A percentile compares a stretch with the other conserved stretches of the same genome.
These are phyloP conservation scores for Persicaria maculosa DNA, from an alignment of 148 eudicot genomes.

Conservation along the genomic window DNA sequence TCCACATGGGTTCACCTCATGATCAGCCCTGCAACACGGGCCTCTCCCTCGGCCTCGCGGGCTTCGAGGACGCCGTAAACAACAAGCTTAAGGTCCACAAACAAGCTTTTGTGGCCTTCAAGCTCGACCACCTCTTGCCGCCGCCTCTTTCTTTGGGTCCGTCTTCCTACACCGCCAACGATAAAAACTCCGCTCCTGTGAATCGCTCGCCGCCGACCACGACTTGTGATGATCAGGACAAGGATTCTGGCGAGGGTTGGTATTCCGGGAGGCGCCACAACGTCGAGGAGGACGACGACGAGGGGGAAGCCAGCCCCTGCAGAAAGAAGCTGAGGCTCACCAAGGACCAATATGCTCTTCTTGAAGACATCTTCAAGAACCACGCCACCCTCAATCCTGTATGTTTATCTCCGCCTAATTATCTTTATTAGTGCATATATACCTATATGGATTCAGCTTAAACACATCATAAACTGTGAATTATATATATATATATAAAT, in stretches of 20 bases:
- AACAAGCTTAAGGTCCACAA: not conserved
- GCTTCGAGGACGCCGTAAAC: not conserved
- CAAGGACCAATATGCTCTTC: conserved; percentile 24
- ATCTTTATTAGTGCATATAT: not conserved
- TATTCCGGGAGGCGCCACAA: not conserved
- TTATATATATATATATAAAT: no score
- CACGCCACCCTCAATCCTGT: conserved; percentile 37
- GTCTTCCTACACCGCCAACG: not conserved
- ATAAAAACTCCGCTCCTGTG: no score
- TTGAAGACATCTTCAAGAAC: conserved; percentile 35
- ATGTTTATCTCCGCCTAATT: not conserved
- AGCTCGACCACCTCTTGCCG: not conserved
- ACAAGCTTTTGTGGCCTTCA: not conserved
- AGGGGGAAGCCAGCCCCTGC: conserved; percentile 19
- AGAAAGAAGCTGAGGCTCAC: conserved; percentile 38
- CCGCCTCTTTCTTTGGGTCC: conserved; percentile 2
- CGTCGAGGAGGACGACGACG: not conserved
- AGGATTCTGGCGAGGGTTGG: no score
- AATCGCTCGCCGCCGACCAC: no score
- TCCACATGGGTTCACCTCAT: no score
- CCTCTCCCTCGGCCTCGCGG: not conserved
- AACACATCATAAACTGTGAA: no score
- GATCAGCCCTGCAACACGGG: not conserved
- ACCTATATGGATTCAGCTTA: no score
- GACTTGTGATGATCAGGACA: not conserved